phyloP scores from a whole-genome alignment of 225 moss, liverwort and hornwort species.

The Bryoerythrophyllum caledonicum region DNA sequence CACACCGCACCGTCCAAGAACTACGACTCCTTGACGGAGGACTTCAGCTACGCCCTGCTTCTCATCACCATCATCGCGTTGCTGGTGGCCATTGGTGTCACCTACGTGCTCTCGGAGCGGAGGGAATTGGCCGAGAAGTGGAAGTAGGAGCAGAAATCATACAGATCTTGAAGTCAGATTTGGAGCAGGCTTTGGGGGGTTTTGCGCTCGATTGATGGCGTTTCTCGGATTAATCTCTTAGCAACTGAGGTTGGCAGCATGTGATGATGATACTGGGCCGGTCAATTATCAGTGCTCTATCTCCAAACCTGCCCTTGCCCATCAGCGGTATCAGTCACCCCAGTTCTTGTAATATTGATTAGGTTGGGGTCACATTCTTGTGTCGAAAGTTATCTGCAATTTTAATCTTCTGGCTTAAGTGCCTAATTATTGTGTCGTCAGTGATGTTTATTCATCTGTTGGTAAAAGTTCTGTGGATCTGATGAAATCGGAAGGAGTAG shows the following conservation, averaged over 20 bases:
- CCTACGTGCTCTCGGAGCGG: slow-evolving; percentile 83
- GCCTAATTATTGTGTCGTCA: not conserved
- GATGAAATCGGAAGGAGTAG: no score
- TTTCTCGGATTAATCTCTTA: slow-evolving; percentile 31
- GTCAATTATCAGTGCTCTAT: not conserved
- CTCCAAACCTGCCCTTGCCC: slow-evolving; percentile 1
- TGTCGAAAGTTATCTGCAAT: slow-evolving; percentile 22
- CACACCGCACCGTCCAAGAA: slow-evolving; percentile 86
- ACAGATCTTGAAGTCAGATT: slow-evolving; percentile 18
- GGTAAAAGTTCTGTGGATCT: not conserved
- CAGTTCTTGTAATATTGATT: slow-evolving; percentile 11
- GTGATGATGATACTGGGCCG: not conserved
- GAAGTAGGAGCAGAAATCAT: slow-evolving; percentile 48
- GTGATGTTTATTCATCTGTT: not conserved
- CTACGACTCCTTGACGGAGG: slow-evolving; percentile 94
- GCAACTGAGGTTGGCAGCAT: slow-evolving; percentile 28
- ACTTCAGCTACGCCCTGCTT: slow-evolving; percentile 91
- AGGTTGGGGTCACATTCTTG: slow-evolving; percentile 23
- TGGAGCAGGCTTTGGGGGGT: slow-evolving; percentile 16
- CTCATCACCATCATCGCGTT: slow-evolving; percentile 86
- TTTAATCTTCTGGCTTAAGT: slow-evolving; percentile 1
- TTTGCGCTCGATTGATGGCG: slow-evolving; percentile 18
- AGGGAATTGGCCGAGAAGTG: slow-evolving; percentile 93
- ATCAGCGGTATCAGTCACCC: slow-evolving; percentile 3
- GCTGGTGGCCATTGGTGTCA: slow-evolving; percentile 80